A percentile compares a stretch with the other conserved stretches of the same genome.
Evolutionary conservation across 1,284 basidiomycete species (phyloP).

Genomic region (Chalciporus sp.): DNA sequence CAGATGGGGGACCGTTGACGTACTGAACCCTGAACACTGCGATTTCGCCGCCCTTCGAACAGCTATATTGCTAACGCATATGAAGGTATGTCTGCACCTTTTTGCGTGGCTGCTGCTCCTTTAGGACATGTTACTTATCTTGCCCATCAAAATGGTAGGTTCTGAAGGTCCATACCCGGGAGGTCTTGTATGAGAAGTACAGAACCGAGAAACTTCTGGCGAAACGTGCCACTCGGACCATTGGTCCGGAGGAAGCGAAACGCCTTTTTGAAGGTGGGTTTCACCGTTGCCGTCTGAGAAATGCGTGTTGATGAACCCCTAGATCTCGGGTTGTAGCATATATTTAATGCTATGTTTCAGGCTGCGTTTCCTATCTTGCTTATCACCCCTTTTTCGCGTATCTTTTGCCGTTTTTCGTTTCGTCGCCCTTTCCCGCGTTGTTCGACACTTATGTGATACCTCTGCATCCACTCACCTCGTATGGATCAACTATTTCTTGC

Average conservation of each 20-base stretch:
- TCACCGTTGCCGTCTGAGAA: conserved; percentile 21
- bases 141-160: conserved; percentile 50
- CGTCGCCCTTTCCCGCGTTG: conserved; percentile 2
- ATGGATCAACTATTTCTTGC: conserved; percentile 13
- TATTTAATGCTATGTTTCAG: conserved; percentile 23
- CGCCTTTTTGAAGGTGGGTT: conserved; percentile 68
- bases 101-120: conserved; percentile 17
- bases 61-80: conserved; percentile 75
- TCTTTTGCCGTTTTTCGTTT: conserved; percentile 11
- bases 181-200: conserved; percentile 83
- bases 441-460: conserved; percentile 21
- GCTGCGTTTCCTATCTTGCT: conserved; percentile 25
- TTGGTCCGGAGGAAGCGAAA: conserved; percentile 70
- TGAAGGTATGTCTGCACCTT: conserved; percentile 57
- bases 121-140: conserved; percentile 16
- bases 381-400: conserved; percentile 19
- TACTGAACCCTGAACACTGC: conserved; percentile 79
- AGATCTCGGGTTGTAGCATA: conserved; percentile 44
- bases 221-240: conserved; percentile 74
- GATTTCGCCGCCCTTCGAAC: conserved; percentile 82
- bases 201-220: conserved; percentile 84
- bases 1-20: conserved; percentile 83
- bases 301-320: conserved; percentile 22
- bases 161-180: conserved; percentile 76
- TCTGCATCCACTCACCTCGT: conserved; percentile 13